Evolutionary conservation across 805 yeast genomes (phyloP).

Genomic region (Candida coquimbonensis): DNA sequence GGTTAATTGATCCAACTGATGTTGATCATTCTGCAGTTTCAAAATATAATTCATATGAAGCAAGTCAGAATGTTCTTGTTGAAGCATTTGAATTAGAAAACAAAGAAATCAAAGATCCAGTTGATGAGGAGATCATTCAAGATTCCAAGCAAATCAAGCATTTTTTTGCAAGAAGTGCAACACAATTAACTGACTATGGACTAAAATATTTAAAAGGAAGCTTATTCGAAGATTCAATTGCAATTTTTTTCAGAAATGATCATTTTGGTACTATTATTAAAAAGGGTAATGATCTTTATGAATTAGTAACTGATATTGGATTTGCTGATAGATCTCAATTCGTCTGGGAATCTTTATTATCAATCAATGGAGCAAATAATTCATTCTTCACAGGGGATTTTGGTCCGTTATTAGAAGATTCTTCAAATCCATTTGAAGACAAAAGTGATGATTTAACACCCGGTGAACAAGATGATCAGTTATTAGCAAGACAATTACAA

Average conservation of each 20-base stretch:
- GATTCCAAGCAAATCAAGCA: slow-evolving; percentile 32
- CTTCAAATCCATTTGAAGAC: slow-evolving; percentile 19
- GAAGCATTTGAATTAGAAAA: slow-evolving; percentile 33
- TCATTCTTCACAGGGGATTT: slow-evolving; percentile 63
- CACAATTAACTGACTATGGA: slow-evolving; percentile 75
- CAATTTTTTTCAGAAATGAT: slow-evolving; percentile 82
- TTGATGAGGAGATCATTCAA: slow-evolving; percentile 24
- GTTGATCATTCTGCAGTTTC: slow-evolving; percentile 30
- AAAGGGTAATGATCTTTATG: slow-evolving; percentile 41
- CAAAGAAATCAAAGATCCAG: slow-evolving; percentile 17
- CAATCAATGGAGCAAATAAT: slow-evolving; percentile 65
- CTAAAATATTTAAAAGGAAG: slow-evolving; percentile 36
- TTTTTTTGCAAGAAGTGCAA: slow-evolving; percentile 55
- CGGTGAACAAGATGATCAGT: slow-evolving; percentile 32
- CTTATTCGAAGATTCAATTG: slow-evolving; percentile 46
- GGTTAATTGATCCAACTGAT: slow-evolving; percentile 52
- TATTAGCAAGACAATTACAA: slow-evolving; percentile 40
- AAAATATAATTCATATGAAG: slow-evolving; percentile 45
- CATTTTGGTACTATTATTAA: slow-evolving; percentile 73
- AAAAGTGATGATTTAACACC: slow-evolving; percentile 7
- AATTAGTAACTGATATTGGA: slow-evolving; percentile 71
- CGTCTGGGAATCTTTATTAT: slow-evolving; percentile 76
- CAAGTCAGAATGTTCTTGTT: slow-evolving; percentile 50
- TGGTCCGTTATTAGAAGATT: slow-evolving; percentile 29
- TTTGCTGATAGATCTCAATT: slow-evolving; percentile 39